Evolutionary conservation across 371 early-diverging fungal species (phyloP), one percentile per base, ranked within the genome.

Genomic region (Haplosporangium sp.): DNA sequence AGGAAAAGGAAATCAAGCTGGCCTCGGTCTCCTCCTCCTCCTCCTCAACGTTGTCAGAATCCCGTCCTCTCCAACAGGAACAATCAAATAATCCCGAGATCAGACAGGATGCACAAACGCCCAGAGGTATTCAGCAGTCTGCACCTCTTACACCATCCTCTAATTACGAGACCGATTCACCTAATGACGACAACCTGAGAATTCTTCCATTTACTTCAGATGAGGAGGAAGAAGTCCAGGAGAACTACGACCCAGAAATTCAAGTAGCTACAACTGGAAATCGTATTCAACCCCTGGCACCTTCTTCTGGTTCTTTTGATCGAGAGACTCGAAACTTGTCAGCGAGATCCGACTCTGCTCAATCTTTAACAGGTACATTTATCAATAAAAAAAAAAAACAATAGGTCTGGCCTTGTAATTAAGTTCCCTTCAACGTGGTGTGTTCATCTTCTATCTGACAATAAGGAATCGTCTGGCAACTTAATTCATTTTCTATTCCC

Each of bases 221-320:
- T 38, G 76, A 76, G 11, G 71, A 70, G 53, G 60, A 67, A 35
- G 19, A n/a, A 38, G 57, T 17, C 7, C 59, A 53, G 27, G 55
- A 57, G 4, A 71, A 60, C 61, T 67, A 63, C 35, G 76, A 76
- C 11, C 56, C 76, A 3, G 76, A 76, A 34, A 55, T 71, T 15
- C 76, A 71, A 27, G 45, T 76, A 20, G 76, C 76, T 5, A 67
- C 71, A 2, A 39, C 71, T 9, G 71, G 58, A 27, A 71, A 59
- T 44, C 76, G 71, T 38, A 39, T 67, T 44, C 71, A 67, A 2
- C 67, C 35, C 3, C 35, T 5, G 39, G 11, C 34, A 5, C 4
- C 40, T 4, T 35, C 76, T 35, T 34, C 59, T 4, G 53, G 68
- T 15, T 48, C 76, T 5, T 20, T 63, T 15, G 76, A 71, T 34